Percentiles rank a stretch among this genome's conserved stretches.
phyloP scores from a whole-genome alignment of 306 rosid genomes.

The Carpinus fangiana region DNA sequence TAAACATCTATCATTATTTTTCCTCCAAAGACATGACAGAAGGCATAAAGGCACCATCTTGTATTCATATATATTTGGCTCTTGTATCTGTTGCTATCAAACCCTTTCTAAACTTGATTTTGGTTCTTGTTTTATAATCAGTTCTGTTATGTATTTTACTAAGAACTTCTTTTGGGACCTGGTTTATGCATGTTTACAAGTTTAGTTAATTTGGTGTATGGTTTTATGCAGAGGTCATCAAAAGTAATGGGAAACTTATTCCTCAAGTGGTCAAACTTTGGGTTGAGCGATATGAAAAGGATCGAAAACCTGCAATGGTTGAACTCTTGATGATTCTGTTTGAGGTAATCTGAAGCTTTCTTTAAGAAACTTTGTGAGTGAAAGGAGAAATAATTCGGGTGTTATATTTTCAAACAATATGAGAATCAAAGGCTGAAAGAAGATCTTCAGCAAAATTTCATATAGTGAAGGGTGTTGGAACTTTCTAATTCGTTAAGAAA shows the following conservation, averaged over 20 bases:
- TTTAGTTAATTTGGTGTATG: slow-evolving; percentile 26
- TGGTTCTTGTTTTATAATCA: not conserved
- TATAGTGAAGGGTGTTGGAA: not conserved
- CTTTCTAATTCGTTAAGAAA: not conserved
- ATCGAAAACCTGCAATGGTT: slow-evolving; percentile 70
- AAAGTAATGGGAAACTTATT: slow-evolving; percentile 73
- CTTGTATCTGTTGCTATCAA: not conserved
- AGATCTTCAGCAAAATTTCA: slow-evolving; percentile 7
- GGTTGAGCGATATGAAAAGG: slow-evolving; percentile 86
- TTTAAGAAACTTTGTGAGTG: slow-evolving; percentile 11
- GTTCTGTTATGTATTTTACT: not conserved
- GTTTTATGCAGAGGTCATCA: slow-evolving; percentile 69
- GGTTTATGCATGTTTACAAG: not conserved
- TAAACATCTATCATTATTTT: too few species aligned
- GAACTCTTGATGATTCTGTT: slow-evolving; percentile 85
- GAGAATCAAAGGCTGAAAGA: slow-evolving; percentile 4
- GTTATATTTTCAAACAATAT: slow-evolving; percentile 17
- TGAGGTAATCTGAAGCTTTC: slow-evolving; percentile 52
- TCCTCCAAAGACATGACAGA: too few species aligned
- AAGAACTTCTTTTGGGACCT: not conserved
- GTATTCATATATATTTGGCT: not conserved
- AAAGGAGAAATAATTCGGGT: slow-evolving; percentile 4
- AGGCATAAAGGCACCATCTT: too few species aligned
- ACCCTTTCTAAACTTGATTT: not conserved
- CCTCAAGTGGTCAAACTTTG: slow-evolving; percentile 76